Conservation (phyloP, 2,329 filamentous ascomycete species). For the Alternaria solani region DNA sequence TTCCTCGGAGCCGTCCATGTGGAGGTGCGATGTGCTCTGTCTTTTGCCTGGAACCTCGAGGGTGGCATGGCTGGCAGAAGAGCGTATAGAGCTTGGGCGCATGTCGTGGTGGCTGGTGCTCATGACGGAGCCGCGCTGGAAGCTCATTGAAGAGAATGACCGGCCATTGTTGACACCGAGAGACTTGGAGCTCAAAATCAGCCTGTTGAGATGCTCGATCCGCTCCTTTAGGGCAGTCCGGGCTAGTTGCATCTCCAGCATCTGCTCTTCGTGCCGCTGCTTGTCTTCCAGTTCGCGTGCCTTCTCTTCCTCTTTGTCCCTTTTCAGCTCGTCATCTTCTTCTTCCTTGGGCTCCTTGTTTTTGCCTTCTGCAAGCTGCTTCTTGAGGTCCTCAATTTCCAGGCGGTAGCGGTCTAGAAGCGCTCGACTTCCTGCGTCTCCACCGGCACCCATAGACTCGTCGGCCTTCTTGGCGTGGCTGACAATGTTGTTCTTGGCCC, state of each 20-base stretch:
- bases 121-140: slow-evolving; percentile 50
- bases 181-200: slow-evolving; percentile 95
- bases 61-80: slow-evolving; percentile 51
- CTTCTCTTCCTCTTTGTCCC: slow-evolving; percentile 73
- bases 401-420: slow-evolving; percentile 91
- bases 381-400: slow-evolving; percentile 84
- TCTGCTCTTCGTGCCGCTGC: slow-evolving; percentile 91
- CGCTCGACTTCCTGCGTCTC: slow-evolving; percentile 83
- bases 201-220: slow-evolving; percentile 93
- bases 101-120: slow-evolving; percentile 51
- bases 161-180: slow-evolving; percentile 79
- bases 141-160: slow-evolving; percentile 53
- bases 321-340: slow-evolving; percentile 60
- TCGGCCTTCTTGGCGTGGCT: slow-evolving; percentile 96
- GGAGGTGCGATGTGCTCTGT: slow-evolving; percentile 33
- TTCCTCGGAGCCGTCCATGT: slow-evolving; percentile 49
- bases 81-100: slow-evolving; percentile 60
- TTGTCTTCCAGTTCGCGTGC: slow-evolving; percentile 76
- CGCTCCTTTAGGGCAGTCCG: slow-evolving; percentile 95
- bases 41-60: slow-evolving; percentile 50
- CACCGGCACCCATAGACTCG: slow-evolving; percentile 80
- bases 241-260: slow-evolving; percentile 97
- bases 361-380: slow-evolving; percentile 80
- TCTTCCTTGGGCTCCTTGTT: slow-evolving; percentile 66
- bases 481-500: slow-evolving; percentile 97